Evolutionary conservation across 2,329 filamentous ascomycete species (phyloP).

Genomic region (Hortaea sp.): DNA sequence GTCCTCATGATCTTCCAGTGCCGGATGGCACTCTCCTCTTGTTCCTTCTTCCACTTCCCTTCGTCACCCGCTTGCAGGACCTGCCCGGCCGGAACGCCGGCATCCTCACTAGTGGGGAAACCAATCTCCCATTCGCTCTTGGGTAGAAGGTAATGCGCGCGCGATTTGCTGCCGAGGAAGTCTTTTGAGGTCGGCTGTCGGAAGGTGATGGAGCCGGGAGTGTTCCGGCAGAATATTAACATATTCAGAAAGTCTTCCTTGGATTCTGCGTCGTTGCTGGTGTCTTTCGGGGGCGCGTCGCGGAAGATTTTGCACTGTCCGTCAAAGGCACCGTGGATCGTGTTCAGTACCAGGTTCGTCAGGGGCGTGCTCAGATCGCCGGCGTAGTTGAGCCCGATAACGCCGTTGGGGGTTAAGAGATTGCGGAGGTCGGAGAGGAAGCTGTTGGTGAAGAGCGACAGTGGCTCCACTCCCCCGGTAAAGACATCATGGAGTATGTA

Average conservation of each 20-base stretch:
- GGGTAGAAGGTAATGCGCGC: slow-evolving; percentile 62
- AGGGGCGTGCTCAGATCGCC: slow-evolving; percentile 73
- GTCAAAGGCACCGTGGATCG: slow-evolving; percentile 75
- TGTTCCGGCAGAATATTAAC: slow-evolving; percentile 84
- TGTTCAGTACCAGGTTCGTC: slow-evolving; percentile 68
- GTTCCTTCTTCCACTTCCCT: slow-evolving; percentile 57
- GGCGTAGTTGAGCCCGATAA: slow-evolving; percentile 93
- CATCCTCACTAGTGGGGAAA: slow-evolving; percentile 14
- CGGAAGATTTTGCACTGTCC: slow-evolving; percentile 76
- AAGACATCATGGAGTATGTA: slow-evolving; percentile 98
- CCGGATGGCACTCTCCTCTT: slow-evolving; percentile 64
- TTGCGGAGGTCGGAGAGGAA: slow-evolving; percentile 63
- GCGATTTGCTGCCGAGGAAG: slow-evolving; percentile 59
- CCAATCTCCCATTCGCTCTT: slow-evolving; percentile 54
- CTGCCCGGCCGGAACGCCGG: slow-evolving; percentile 22
- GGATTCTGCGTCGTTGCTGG: slow-evolving; percentile 17
- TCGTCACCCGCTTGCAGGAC: slow-evolving; percentile 49
- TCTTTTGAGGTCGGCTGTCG: slow-evolving; percentile 55
- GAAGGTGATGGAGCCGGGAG: slow-evolving; percentile 43
- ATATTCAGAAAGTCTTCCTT: slow-evolving; percentile 82
- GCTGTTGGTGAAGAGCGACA: slow-evolving; percentile 75
- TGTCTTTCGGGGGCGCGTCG: slow-evolving; percentile 47
- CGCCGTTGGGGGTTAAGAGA: slow-evolving; percentile 67
- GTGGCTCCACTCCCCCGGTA: slow-evolving; percentile 87
- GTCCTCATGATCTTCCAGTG: slow-evolving; percentile 90